Base-by-base conservation (phyloP, 768 basidiomycete genomes). In the Russula compacta region DNA sequence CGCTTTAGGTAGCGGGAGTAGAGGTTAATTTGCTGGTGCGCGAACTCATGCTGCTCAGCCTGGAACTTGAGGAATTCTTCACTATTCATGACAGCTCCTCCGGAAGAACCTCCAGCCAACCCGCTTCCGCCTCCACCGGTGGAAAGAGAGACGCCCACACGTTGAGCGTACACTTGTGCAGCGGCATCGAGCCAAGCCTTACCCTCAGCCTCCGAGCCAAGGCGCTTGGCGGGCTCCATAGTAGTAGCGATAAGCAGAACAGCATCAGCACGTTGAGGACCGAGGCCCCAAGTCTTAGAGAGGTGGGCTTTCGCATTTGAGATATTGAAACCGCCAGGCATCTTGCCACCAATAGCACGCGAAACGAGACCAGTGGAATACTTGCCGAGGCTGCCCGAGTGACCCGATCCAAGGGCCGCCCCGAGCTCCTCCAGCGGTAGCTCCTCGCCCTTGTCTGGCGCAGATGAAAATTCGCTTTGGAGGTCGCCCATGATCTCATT, bases 41-140 rank as follows among this genome's bases (percentile, higher is more conserved):
- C 93, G 65, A 98, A 95, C 56, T 86, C 84, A 71, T 97, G 82
- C 72, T 98, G 95, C 58, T 97, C 91, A 2, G 84, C 81, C 68
- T 93, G 90, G 84, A 98, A 98, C 74, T 94, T 93, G 71, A 93
- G 75, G 81, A 99, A 98, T 70, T 95, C 94, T 73, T 98, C 97
- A 71, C 93, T 95, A 78, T 98, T 95, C 78, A 98, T 95, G 40
- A 86, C 86, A 0, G 89, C 85, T 15, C 92, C 94, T n/a, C 84
- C 86, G 33, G 74, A 76, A 7, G 75, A 83, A 5, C 77, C 82
- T 44, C 81, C 84, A 5, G 81, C 85, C 35, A 77, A 82, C 17
- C 81, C 86, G 42, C 77, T 29, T 29, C 24, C 81, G 19, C 82
- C 78, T 51, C 83, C 81, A 14, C 84, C 87, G 7, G 86, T 77